Base-by-base conservation (phyloP, 768 basidiomycete species). In the Coprinopsis cinerea region DNA sequence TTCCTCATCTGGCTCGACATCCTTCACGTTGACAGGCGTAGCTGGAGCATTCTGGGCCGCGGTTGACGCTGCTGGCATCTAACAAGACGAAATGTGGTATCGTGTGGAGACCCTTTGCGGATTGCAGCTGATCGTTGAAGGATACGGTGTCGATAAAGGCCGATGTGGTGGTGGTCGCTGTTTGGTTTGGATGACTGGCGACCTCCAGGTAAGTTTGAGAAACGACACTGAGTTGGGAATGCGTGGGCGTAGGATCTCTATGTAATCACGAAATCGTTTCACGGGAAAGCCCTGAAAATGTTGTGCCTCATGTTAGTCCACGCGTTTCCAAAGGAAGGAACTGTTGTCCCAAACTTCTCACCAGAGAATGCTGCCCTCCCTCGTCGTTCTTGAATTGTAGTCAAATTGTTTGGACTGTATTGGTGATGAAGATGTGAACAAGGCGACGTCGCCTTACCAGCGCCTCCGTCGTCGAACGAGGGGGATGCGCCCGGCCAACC, bases 231-330 rank as follows among this genome's bases (percentile, higher is more conserved):
- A n/a, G n/a, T n/a, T n/a, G n/a, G n/a, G n/a, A n/a, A n/a, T n/a
- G n/a, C n/a, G 59, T 56, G 56, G 50, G 56, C 56, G 60, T 58
- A 53, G 44, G 45, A 45, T 46, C 53, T 45, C 47, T 45, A 17
- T 48, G 59, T 52, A 64, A 62, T 62, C 61, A 63, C 53, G 51
- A 57, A 27, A 49, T 47, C 56, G 52, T 57, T 61, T 59, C 67
- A 67, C 66, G 65, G 64, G 68, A 69, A 69, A 66, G 65, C 63
- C 68, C 70, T 70, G 65, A 59, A 49, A 49, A 40, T 42, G 48
- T 37, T 55, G 44, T 69, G 77, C 78, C 76, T 79, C 78, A 74
- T 80, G 77, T 77, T 56, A 73, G 67, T 58, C 67, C 75, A 75
- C 74, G 72, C 70, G 72, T 68, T 65, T 59, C 60, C 62, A 13